phyloP scores from a whole-genome alignment of 352 stramenopile genomes.

The Aphanomyces euteiches region DNA sequence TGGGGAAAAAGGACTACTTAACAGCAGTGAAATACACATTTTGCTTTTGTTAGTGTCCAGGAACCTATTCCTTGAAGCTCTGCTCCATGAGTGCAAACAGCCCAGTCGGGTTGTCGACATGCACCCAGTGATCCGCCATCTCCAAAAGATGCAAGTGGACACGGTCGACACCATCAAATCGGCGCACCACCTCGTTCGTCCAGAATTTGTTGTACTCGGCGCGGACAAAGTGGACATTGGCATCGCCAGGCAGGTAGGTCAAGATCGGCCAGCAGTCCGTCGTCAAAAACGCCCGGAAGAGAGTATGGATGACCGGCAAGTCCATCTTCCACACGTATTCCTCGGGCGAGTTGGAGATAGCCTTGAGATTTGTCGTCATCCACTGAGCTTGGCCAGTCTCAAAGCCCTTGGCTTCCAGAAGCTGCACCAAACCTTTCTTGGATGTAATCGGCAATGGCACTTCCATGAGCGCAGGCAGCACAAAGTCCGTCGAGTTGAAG shows the following conservation, averaged over 20 bases:
- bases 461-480: slow-evolving; percentile 63
- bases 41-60: slow-evolving; percentile 27
- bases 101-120: slow-evolving; percentile 75
- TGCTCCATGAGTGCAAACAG: slow-evolving; percentile 68
- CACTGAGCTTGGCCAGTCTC: slow-evolving; percentile 66
- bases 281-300: slow-evolving; percentile 62
- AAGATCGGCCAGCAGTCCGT: slow-evolving; percentile 71
- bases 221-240: slow-evolving; percentile 72
- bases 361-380: slow-evolving; percentile 74
- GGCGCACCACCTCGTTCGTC: slow-evolving; percentile 45
- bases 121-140: slow-evolving; percentile 80
- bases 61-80: slow-evolving; percentile 23
- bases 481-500: slow-evolving; percentile 58
- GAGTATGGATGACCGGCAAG: slow-evolving; percentile 61
- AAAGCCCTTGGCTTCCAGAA: slow-evolving; percentile 59
- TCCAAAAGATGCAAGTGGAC: slow-evolving; percentile 65
- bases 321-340: slow-evolving; percentile 82
- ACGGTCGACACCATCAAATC: slow-evolving; percentile 38
- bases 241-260: slow-evolving; percentile 36
- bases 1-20: slow-evolving; percentile 27
- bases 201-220: slow-evolving; percentile 76
- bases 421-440: slow-evolving; percentile 59
- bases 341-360: slow-evolving; percentile 47
- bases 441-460: slow-evolving; percentile 69
- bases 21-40: slow-evolving; percentile 29